Evolutionary conservation across 202 grass and related monocot genomes (phyloP), one percentile per base, ranked within the genome.

Genomic region (Digitaria exilis): DNA sequence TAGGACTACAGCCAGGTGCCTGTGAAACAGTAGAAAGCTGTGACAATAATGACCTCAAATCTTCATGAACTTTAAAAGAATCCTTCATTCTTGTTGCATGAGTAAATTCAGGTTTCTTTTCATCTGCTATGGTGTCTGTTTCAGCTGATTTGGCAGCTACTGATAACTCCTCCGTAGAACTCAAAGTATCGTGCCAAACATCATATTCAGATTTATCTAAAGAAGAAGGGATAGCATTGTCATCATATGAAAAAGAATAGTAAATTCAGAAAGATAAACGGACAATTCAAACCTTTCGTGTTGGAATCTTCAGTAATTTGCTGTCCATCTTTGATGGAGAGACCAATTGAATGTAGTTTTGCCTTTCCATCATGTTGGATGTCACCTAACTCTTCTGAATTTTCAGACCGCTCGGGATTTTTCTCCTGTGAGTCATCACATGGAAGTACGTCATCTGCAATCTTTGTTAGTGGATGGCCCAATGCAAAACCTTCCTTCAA

Each of bases 11-110:
- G 55, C 92, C 91, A 80, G 82, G 61, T 25, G 82, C 30, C 51
- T 75, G 88, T 18, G 79, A 77, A 37, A 88, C 80, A 43, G 84
- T 78, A 37, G 88, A 95, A 80, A 96, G 48, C 79, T 98, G 91
- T 66, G 93, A 90, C 34, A 98, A 71, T 26, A 98, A 75, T 59
- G 88, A 56, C 67, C 90, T 92, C 56, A 98, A 71, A 76, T 98
- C 87, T 70, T 98, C 89, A 80, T 90, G 88, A 41, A 85, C 89
- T 78, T 66, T 79, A 17, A 83, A 90, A 51, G 89, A 94, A 63
- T 89, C 78, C 64, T 90, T 95, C 39, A 61, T 75, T 17, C 81
- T 65, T 45, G 62, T 25, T 82, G 28, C 77, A 52, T 84, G 14
- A 6, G 82, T 64, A 68, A 76, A 73, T 72, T 80, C 63, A 84